phyloP scores from a whole-genome alignment of 768 basidiomycete genomes.

The Panellus pusillus region DNA sequence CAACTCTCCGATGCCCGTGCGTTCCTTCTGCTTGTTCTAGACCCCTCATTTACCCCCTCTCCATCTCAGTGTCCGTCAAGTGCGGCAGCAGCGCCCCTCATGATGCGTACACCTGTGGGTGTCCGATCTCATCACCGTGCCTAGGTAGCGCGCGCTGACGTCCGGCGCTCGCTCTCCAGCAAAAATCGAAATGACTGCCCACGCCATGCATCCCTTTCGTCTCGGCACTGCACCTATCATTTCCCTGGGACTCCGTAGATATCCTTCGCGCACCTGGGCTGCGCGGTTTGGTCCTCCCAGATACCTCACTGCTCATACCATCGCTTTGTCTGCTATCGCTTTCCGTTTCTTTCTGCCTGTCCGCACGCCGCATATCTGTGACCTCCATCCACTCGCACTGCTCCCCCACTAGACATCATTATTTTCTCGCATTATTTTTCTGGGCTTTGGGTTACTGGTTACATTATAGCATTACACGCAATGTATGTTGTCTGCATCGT shows the following conservation, averaged over 20 bases:
- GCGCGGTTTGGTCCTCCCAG: conserved; percentile 5
- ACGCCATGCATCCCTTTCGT: not conserved
- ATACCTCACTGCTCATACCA: not conserved
- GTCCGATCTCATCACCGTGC: conserved; percentile 4
- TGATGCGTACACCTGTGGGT: conserved; percentile 18
- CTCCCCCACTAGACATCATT: conserved; percentile 14
- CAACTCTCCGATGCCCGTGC: conserved; percentile 20
- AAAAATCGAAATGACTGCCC: conserved; percentile 21
- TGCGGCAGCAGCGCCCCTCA: conserved; percentile 5
- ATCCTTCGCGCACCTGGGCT: conserved; percentile 3
- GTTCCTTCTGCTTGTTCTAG: not conserved
- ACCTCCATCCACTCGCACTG: not conserved
- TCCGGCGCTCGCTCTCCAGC: conserved; percentile 5
- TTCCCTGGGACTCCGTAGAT: conserved; percentile 19
- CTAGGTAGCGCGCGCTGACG: conserved; percentile 4
- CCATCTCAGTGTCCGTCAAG: not conserved
- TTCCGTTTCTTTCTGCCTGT: not conserved
- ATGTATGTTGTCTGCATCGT: conserved; percentile 14
- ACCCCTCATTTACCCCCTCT: not conserved
- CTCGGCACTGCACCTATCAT: conserved; percentile 9
- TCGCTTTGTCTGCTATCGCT: conserved; percentile 14
- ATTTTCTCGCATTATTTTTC: conserved; percentile 7
- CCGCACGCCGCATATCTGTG: not conserved
- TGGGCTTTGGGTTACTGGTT: conserved; percentile 5
- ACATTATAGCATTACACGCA: conserved; percentile 16